Conservation (phyloP, 192 early-diverging fungal species). For the Entomortierella lignicola region DNA sequence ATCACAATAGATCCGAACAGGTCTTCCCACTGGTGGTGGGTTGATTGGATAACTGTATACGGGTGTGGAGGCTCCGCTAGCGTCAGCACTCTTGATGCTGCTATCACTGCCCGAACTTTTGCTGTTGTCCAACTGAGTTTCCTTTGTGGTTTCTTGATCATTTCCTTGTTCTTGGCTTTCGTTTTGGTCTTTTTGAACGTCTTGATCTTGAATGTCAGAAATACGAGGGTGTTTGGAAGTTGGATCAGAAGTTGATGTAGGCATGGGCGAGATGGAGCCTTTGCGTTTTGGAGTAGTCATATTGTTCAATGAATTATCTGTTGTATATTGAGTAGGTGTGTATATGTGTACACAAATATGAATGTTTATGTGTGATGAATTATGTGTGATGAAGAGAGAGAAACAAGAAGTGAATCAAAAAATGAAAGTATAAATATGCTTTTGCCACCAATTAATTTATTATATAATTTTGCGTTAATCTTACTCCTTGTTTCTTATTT, state of each 20-base stretch:
- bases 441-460: too few species aligned
- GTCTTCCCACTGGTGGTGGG: conserved; percentile 69
- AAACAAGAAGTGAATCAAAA: too few species aligned
- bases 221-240: conserved; percentile 15
- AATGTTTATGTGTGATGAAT: too few species aligned
- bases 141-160: background rate
- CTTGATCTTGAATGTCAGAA: background rate
- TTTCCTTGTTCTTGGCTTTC: background rate
- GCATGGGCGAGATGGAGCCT: background rate
- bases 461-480: too few species aligned
- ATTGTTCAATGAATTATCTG: too few species aligned
- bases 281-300: conserved; percentile 15
- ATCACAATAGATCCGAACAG: conserved; percentile 83
- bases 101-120: background rate
- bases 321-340: background rate
- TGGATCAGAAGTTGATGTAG: background rate
- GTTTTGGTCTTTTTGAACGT: background rate
- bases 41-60: conserved; percentile 66
- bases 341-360: too few species aligned
- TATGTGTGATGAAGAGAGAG: too few species aligned
- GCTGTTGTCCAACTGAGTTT: background rate
- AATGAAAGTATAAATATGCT: too few species aligned
- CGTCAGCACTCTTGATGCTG: background rate
- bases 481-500: too few species aligned
- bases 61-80: conserved; percentile 1